Percentiles rank a stretch among this genome's conserved stretches.
Conservation (phyloP, 1,284 basidiomycete genomes). For the Athelia sp. region DNA sequence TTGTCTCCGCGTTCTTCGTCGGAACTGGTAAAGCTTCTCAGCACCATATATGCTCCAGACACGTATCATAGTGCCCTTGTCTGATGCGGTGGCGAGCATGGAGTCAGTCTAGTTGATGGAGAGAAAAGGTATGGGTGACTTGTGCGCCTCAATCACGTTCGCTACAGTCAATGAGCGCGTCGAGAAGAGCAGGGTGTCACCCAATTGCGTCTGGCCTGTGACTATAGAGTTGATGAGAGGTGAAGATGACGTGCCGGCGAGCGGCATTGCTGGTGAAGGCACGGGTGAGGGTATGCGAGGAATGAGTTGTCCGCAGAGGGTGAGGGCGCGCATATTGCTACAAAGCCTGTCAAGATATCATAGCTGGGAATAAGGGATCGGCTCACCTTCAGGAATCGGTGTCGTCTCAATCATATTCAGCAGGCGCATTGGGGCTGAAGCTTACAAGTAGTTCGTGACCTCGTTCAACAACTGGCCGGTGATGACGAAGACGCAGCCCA, state of each 20-base stretch:
- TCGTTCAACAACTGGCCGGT: too few relatives aligned
- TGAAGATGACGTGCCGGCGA: slow-evolving; percentile 41
- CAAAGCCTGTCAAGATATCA: neutral
- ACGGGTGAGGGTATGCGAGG: slow-evolving; percentile 96
- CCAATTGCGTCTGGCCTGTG: slow-evolving; percentile 47
- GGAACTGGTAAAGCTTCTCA: slow-evolving; percentile 93
- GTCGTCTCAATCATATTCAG: slow-evolving; percentile 97
- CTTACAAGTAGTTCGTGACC: too few relatives aligned
- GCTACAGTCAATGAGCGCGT: slow-evolving; percentile 87
- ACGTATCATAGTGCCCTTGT: slow-evolving; percentile 96
- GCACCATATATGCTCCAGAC: slow-evolving; percentile 91
- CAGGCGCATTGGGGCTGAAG: too few relatives aligned
- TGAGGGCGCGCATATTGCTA: slow-evolving; percentile 92
- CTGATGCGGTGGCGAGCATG: slow-evolving; percentile 89
- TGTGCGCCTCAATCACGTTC: slow-evolving; percentile 97
- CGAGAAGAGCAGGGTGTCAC: slow-evolving; percentile 92
- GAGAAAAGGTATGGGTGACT: slow-evolving; percentile 86
- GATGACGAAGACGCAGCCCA: too few relatives aligned
- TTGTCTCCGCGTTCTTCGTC: slow-evolving; percentile 85
- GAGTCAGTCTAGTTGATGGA: slow-evolving; percentile 87
- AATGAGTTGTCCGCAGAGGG: slow-evolving; percentile 95
- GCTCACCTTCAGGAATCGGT: slow-evolving; percentile 86
- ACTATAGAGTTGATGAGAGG: slow-evolving; percentile 32
- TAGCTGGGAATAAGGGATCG: neutral
- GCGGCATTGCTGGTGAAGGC: slow-evolving; percentile 70